Evolutionary conservation across 306 rosid species (phyloP), one percentile per base, ranked within the genome.

Genomic region (Prunus salicina): DNA sequence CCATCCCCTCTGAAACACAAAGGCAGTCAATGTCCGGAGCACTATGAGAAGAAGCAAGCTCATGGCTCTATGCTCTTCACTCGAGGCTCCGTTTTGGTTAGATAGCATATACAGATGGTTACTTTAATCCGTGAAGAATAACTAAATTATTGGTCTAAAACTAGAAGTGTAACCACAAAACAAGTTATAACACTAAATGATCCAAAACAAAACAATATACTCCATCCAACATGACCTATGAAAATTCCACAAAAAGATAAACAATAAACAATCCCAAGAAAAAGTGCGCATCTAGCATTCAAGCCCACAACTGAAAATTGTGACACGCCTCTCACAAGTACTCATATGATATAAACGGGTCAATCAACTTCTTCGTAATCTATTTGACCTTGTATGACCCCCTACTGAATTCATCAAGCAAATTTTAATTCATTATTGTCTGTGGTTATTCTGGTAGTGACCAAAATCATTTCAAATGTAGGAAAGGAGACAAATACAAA

Each of bases 1-100:
- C 10, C 76, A 69, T 79, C 69, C 84, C 85, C 51, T 75, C 55
- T 71, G 51, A 81, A 67, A 82, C 52, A 7, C 55, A 25, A 58
- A 80, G 87, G 85, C 87, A 79, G 20, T 77, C 64, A 78, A 60
- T 83, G 67, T 79, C 58, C 47, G 89, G 89, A 82, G 89, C 89
- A 62, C n/a, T 74, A 79, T 78, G 93, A 84, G 87, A 88, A 88
- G 90, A 85, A 67, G 86, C 88, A 81, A 79, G 84, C 78, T 73
- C 34, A 76, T 72, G 78, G 81, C 69, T 78, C 76, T 65, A 53
- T 66, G 80, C 79, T 82, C 95, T 85, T 80, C 96, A 85, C 87
- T 83, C 73, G 88, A 87, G 49, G 84, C 90, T 87, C 87, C 93
- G 78, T 56, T 56, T 47, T 25, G 76, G 27, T 55, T 7, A 38